A percentile compares a stretch with the other conserved stretches of the same genome.
phyloP scores from a whole-genome alignment of 2,329 filamentous ascomycete species.

The Uncinocarpus reesii region DNA sequence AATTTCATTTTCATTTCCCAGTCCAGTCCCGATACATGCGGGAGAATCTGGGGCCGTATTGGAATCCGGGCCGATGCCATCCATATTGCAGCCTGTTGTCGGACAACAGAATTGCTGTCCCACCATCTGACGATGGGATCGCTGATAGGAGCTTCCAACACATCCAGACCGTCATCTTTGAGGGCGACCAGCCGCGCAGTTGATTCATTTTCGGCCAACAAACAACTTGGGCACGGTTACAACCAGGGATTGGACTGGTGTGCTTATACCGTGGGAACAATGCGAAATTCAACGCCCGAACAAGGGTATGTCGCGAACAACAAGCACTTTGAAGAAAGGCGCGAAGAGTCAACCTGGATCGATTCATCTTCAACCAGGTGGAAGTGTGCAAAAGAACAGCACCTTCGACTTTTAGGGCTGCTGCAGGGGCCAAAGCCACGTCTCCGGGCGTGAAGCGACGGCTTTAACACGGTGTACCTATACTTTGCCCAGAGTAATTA shows the following conservation, averaged over 20 bases:
- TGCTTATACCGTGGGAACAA: too few relatives aligned
- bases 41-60: conserved; percentile 4
- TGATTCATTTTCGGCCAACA: background rate
- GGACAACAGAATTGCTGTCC: background rate
- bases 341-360: background rate
- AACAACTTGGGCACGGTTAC: too few relatives aligned
- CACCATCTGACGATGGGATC: background rate
- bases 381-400: background rate
- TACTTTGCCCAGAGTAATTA: conserved; percentile 1
- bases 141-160: background rate
- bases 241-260: too few relatives aligned
- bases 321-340: background rate
- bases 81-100: background rate
- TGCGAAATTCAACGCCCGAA: background rate
- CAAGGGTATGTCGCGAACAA: background rate
- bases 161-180: background rate
- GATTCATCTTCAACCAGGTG: conserved; percentile 1
- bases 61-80: background rate
- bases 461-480: background rate
- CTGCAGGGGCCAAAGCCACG: conserved; percentile 5
- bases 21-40: too few relatives aligned
- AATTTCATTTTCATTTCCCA: too few relatives aligned
- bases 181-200: background rate
- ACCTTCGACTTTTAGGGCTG: background rate
- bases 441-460: conserved; percentile 2